Evolutionary conservation across 768 basidiomycete species (phyloP).

Genomic region (Leccinellum rugosiceps): DNA sequence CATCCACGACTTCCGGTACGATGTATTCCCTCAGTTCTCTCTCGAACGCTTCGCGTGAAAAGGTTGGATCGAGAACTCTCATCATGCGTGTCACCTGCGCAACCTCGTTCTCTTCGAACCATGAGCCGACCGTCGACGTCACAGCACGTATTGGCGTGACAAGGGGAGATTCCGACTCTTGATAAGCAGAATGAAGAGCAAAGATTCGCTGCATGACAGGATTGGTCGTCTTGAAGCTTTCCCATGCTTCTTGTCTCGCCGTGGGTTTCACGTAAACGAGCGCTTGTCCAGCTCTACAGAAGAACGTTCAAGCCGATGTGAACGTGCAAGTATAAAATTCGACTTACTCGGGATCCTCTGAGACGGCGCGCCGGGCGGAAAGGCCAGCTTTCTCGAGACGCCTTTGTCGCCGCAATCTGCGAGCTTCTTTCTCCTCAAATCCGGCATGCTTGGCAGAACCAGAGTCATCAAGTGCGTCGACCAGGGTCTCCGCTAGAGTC

Average conservation of each 20-base stretch:
- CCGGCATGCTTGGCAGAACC: conserved; percentile 93
- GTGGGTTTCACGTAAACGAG: conserved; percentile 83
- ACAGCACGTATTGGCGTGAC: conserved; percentile 78
- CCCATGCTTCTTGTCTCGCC: conserved; percentile 77
- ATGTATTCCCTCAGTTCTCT: conserved; percentile 94
- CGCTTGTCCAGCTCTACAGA: conserved; percentile 74
- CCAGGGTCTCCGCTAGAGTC: conserved; percentile 78
- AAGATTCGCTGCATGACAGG: conserved; percentile 63
- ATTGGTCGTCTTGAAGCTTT: conserved; percentile 73
- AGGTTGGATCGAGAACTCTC: conserved; percentile 83
- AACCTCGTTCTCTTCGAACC: conserved; percentile 97
- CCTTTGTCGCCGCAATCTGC: conserved; percentile 73
- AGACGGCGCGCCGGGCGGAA: conserved; percentile 44
- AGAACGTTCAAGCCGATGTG: not conserved
- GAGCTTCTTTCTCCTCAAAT: conserved; percentile 91
- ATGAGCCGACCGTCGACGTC: conserved; percentile 80
- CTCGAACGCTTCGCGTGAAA: conserved; percentile 83
- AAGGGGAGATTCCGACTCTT: conserved; percentile 92
- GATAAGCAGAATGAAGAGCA: conserved; percentile 65
- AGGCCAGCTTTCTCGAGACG: conserved; percentile 86
- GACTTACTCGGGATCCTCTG: conserved; percentile 79
- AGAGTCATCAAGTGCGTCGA: conserved; percentile 93
- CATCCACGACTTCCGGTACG: conserved; percentile 95
- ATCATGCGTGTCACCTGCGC: conserved; percentile 91
- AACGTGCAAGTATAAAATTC: not conserved